Conservation (phyloP, 805 yeast genomes). For the Barnettozyma populi region DNA sequence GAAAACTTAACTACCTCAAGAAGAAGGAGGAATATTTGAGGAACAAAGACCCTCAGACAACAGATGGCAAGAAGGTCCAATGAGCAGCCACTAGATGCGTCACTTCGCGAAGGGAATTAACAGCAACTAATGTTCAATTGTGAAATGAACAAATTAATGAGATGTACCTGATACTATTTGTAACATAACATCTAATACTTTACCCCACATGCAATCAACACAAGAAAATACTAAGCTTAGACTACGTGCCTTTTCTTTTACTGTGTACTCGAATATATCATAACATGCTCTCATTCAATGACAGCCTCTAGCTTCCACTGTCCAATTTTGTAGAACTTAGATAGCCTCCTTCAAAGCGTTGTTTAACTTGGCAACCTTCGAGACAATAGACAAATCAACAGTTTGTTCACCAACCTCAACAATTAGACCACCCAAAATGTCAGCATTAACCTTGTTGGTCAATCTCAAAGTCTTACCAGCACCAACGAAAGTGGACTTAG, state of each 20-base stretch:
- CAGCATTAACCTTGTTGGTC: conserved; percentile 79
- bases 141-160: background rate
- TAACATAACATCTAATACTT: background rate
- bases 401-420: conserved; percentile 97
- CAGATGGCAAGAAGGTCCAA: background rate
- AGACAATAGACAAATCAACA: conserved; percentile 83
- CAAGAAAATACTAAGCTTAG: background rate
- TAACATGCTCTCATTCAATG: conserved; percentile 6
- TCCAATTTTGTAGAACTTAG: conserved; percentile 32
- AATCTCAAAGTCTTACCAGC: conserved; percentile 80
- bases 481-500: conserved; percentile 78
- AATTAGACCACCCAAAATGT: conserved; percentile 90
- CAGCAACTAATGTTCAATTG: background rate
- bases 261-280: background rate
- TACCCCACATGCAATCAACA: background rate
- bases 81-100: background rate
- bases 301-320: background rate
- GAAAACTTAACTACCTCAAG: conserved; percentile 29
- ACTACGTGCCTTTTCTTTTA: background rate
- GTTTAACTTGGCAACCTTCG: conserved; percentile 86
- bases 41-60: background rate
- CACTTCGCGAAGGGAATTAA: background rate
- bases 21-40: conserved; percentile 18
- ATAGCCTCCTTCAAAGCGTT: conserved; percentile 80
- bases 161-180: background rate